These are phyloP conservation scores for Corylus heterophylla DNA, from an alignment of 306 rosid species.

Conservation along the genomic window DNA sequence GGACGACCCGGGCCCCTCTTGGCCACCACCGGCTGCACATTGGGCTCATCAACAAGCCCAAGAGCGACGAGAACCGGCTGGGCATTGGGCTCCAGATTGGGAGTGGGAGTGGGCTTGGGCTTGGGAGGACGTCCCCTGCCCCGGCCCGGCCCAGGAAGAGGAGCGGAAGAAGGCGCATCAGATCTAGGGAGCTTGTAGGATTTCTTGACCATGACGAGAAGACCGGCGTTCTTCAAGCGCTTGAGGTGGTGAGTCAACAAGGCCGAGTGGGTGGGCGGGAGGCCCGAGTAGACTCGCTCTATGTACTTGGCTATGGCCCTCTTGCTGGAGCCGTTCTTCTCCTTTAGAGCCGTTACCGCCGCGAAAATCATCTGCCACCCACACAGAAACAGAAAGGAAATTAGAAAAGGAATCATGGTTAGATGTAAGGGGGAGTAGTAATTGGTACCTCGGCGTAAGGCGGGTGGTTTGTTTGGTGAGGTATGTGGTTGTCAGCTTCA, in stretches of 20 bases:
- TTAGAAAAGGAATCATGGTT: background rate
- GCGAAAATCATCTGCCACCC: constrained; percentile 63
- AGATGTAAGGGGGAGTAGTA: too few species aligned
- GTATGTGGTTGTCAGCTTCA: constrained; percentile 33
- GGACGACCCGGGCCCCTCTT: constrained; percentile 68
- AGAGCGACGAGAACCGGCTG: constrained; percentile 68
- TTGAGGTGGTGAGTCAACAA: constrained; percentile 72
- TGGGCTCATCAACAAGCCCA: constrained; percentile 60
- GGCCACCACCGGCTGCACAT: background rate
- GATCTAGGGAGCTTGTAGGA: constrained; percentile 79
- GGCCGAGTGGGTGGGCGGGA: constrained; percentile 54
- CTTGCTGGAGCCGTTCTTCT: constrained; percentile 74
- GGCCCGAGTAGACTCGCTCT: constrained; percentile 56
- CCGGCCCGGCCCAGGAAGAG: constrained; percentile 32
- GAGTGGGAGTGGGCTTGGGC: constrained; percentile 21
- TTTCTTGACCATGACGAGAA: constrained; percentile 64
- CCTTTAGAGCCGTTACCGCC: constrained; percentile 73
- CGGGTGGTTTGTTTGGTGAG: constrained; percentile 40
- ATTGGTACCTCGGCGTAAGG: constrained; percentile 66
- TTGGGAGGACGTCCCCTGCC: constrained; percentile 73
- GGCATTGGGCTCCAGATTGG: constrained; percentile 32
- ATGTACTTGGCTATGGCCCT: constrained; percentile 77
- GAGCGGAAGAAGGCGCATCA: constrained; percentile 18
- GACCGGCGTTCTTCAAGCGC: constrained; percentile 61
- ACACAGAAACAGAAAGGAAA: background rate